These are phyloP conservation scores for Senecio squalidus DNA, from an alignment of 140 eudicot species.

Conservation along the genomic window DNA sequence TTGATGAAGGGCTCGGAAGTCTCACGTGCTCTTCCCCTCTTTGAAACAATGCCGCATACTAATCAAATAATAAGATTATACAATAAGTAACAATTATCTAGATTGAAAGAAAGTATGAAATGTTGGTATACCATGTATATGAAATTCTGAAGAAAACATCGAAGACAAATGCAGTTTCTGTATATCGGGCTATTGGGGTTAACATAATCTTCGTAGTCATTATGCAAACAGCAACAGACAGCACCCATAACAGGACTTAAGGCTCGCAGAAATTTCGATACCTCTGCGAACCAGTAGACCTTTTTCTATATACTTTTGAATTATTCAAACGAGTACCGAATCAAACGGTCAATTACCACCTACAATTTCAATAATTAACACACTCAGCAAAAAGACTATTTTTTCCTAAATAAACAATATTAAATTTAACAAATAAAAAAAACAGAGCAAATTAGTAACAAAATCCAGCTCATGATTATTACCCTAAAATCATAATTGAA, in stretches of 20 bases:
- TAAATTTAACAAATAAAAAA: slow-evolving; percentile 13
- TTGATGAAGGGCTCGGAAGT: slow-evolving; percentile 57
- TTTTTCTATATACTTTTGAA: slow-evolving; percentile 28
- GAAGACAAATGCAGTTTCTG: slow-evolving; percentile 72
- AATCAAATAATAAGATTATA: slow-evolving; percentile 20
- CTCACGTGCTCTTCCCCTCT: slow-evolving; percentile 64
- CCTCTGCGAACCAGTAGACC: slow-evolving; percentile 44
- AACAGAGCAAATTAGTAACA: no score
- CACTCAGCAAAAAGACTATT: not conserved
- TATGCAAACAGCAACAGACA: slow-evolving; percentile 84
- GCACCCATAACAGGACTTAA: slow-evolving; percentile 75
- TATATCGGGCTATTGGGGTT: slow-evolving; percentile 60
- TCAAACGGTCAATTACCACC: slow-evolving; percentile 22
- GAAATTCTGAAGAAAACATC: slow-evolving; percentile 76
- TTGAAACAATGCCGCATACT: slow-evolving; percentile 81
- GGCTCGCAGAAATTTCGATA: slow-evolving; percentile 39
- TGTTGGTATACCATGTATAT: slow-evolving; percentile 57
- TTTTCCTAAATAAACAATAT: not conserved
- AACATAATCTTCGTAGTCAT: slow-evolving; percentile 68
- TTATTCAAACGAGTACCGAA: slow-evolving; percentile 15
- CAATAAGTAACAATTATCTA: slow-evolving; percentile 5
- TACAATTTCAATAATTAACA: slow-evolving; percentile 13
- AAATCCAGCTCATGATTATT: no score
- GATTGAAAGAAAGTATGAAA: not conserved
- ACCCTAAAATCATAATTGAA: no score